Evolutionary conservation across 164 flowering plant species (phyloP), one percentile per base, ranked within the genome.

Genomic region (Vitis riparia): DNA sequence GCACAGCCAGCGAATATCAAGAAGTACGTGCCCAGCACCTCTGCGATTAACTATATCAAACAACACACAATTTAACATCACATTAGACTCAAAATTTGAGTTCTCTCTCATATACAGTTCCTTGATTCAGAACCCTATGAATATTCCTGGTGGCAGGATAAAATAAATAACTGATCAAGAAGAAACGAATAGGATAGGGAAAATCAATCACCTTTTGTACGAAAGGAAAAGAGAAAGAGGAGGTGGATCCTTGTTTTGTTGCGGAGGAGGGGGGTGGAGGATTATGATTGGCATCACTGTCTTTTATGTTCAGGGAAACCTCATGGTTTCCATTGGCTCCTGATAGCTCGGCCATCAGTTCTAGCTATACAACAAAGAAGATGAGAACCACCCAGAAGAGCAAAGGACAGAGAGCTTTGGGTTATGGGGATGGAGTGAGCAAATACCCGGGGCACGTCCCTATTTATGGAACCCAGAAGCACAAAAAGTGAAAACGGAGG

Each of bases 1-100:
- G 70, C 86, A 57, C 91, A 87, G 0, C 93, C 93, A 0, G 88
- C 87, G 19, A 89, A 87, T 59, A 89, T 81, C 72, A 89, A 27
- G 61, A 87, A 87, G 66, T 80, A 87, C 4, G 93, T 89, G 17
- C 89, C 93, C 23, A 83, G 48, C 7, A 76, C 62, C 76, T 89
- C 93, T 16, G 93, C 93, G 1, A 89, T 78, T 67, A 89, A 15
- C 93, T 89, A 74, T 27, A 67, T 37, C 44, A 37, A 37, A 37
- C 44, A 37, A 37, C 5, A 37, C 44, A 37, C 44, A 5, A 37
- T 37, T 37, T 37, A 37, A 37, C 7, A 37, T 37, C 44, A 44
- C 13, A 32, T 62, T 16, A 30, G 9, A 11, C 47, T 30, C 32
- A 30, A 29, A 9, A 16, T 29, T 61, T n/a, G 49, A 30, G 62